These are phyloP conservation scores for Periglandula ipomoeae DNA, from an alignment of 2,329 filamentous ascomycete genomes.

Conservation along the genomic window DNA sequence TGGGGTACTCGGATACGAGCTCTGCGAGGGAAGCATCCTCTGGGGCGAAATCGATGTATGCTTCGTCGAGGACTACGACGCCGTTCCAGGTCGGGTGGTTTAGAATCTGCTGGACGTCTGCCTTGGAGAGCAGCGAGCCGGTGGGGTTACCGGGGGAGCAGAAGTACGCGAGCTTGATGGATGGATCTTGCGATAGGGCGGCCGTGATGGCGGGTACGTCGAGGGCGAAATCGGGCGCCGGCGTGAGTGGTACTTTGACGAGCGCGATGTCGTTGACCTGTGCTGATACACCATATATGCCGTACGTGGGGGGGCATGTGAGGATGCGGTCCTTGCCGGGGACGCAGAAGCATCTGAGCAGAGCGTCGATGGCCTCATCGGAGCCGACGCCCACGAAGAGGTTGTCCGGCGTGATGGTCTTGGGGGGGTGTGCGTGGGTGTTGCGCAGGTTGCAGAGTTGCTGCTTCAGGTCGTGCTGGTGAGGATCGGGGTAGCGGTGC, in stretches of 20 bases:
- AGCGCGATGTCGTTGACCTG: constrained; percentile 87
- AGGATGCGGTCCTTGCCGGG: constrained; percentile 85
- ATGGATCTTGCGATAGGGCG: constrained; percentile 47
- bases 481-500: constrained; percentile 93
- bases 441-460: constrained; percentile 81
- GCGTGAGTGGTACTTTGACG: constrained; percentile 74
- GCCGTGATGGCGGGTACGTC: constrained; percentile 60
- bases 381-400: constrained; percentile 93
- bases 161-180: constrained; percentile 83
- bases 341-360: constrained; percentile 86
- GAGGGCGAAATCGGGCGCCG: constrained; percentile 63
- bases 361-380: constrained; percentile 92
- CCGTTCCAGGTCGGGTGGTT: constrained; percentile 92
- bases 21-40: constrained; percentile 72
- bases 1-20: constrained; percentile 87
- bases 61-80: constrained; percentile 86
- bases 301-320: constrained; percentile 92
- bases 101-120: constrained; percentile 63
- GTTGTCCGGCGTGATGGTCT: constrained; percentile 66
- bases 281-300: constrained; percentile 94
- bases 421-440: constrained; percentile 68
- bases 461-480: constrained; percentile 81
- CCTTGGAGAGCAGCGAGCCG: constrained; percentile 65
- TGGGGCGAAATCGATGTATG: constrained; percentile 87
- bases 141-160: constrained; percentile 96